A percentile compares a stretch with the other conserved stretches of the same genome.
Conservation (phyloP, 106 monocot genomes). For the Allium cepa region DNA sequence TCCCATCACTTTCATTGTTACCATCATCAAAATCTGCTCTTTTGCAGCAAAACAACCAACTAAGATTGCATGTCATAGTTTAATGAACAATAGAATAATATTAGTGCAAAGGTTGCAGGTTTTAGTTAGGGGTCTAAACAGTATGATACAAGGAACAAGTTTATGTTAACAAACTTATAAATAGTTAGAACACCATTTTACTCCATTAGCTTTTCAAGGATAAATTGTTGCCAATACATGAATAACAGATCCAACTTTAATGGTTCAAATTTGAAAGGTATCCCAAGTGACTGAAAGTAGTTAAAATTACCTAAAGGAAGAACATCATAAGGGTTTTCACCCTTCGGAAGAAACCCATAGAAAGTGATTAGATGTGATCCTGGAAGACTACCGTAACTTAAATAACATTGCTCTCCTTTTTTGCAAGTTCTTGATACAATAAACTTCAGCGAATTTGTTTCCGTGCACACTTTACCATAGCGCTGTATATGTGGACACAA, state of each 20-base stretch:
- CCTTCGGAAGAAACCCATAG: slow-evolving; percentile 89
- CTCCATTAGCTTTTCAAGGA: too few relatives aligned
- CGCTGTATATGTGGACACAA: slow-evolving; percentile 73
- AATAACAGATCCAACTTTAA: too few relatives aligned
- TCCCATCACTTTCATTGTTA: slow-evolving; percentile 19
- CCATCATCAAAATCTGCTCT: slow-evolving; percentile 53
- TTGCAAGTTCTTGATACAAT: slow-evolving; percentile 67
- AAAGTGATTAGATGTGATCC: slow-evolving; percentile 86
- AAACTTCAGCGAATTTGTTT: slow-evolving; percentile 72
- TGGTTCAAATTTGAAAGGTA: too few relatives aligned
- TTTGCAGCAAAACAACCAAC: background rate
- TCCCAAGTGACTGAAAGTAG: too few relatives aligned
- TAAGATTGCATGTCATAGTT: too few relatives aligned
- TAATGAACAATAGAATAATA: background rate
- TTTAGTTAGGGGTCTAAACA: background rate
- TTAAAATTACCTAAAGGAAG: slow-evolving; percentile 75
- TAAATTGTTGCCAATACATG: too few relatives aligned
- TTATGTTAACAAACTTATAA: background rate
- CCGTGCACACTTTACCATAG: slow-evolving; percentile 72
- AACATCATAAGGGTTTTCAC: slow-evolving; percentile 77
- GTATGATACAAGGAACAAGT: background rate
- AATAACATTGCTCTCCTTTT: slow-evolving; percentile 84
- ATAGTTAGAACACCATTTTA: too few relatives aligned
- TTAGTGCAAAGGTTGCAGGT: background rate
- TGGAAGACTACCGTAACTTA: slow-evolving; percentile 82